These are phyloP conservation scores for Phytopythium vexans DNA, from an alignment of 352 stramenopile species.

Conservation along the genomic window DNA sequence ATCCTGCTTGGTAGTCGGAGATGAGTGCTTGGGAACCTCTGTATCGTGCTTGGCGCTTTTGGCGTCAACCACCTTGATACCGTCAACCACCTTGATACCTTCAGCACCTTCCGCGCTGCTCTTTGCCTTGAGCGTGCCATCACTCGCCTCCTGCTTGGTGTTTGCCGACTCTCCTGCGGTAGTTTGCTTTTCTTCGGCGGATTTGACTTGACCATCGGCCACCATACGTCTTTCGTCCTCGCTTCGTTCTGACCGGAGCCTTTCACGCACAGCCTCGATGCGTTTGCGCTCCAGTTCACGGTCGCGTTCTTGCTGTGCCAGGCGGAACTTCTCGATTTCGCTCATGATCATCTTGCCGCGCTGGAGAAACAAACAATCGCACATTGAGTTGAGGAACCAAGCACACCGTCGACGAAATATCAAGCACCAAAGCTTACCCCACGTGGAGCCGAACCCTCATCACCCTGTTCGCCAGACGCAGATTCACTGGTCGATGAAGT, in stretches of 20 bases:
- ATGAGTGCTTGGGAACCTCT: too few species aligned
- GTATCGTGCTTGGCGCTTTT: too few species aligned
- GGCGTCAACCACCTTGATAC: too few species aligned
- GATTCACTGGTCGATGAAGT: too few species aligned
- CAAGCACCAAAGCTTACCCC: too few species aligned
- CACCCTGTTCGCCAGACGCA: too few species aligned
- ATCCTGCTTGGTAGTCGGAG: too few species aligned
- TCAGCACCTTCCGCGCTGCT: too few species aligned
- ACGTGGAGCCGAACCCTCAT: too few species aligned
- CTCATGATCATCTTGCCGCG: slow-evolving; percentile 39
- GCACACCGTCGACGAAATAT: too few species aligned
- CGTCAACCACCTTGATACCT: too few species aligned
- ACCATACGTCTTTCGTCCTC: slow-evolving; percentile 10
- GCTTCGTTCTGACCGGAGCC: slow-evolving; percentile 18
- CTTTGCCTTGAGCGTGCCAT: background rate
- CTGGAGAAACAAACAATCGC: background rate
- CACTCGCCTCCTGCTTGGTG: slow-evolving; percentile 1
- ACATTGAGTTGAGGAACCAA: too few species aligned
- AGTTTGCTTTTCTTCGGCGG: slow-evolving; percentile 12
- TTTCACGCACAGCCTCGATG: slow-evolving; percentile 21
- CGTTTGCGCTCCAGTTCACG: slow-evolving; percentile 30
- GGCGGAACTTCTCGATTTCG: slow-evolving; percentile 42
- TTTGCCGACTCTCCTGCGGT: slow-evolving; percentile 4
- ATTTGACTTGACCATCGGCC: background rate
- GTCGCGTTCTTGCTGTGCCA: slow-evolving; percentile 38